These are phyloP conservation scores for Backusella psychrophila DNA, from an alignment of 192 early-diverging fungal genomes.

Conservation along the genomic window DNA sequence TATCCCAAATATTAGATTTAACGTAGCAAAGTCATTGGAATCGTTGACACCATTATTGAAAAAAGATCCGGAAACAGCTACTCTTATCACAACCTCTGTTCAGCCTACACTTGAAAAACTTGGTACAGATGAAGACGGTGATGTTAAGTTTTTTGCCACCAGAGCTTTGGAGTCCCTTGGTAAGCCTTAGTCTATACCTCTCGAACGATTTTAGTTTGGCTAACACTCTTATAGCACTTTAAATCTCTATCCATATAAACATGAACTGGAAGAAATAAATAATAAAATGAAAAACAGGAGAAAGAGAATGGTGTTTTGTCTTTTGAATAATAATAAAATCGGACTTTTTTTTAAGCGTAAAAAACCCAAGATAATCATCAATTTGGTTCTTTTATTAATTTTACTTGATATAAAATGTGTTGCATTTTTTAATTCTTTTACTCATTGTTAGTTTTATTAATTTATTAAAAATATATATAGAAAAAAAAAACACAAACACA, in stretches of 20 bases:
- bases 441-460: neutral
- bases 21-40: slow-evolving; percentile 94
- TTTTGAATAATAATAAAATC: neutral
- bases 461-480: neutral
- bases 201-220: neutral
- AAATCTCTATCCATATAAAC: neutral
- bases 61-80: slow-evolving; percentile 56
- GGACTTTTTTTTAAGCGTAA: slow-evolving; percentile 1
- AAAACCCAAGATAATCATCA: neutral
- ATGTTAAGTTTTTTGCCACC: slow-evolving; percentile 92
- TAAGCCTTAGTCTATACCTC: slow-evolving; percentile 10
- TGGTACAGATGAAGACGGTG: slow-evolving; percentile 85
- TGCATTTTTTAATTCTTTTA: neutral
- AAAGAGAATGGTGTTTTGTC: neutral
- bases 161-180: slow-evolving; percentile 57
- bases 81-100: slow-evolving; percentile 65
- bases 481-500: neutral
- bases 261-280: neutral
- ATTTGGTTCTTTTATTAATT: neutral
- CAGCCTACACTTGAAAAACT: slow-evolving; percentile 83
- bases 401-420: neutral
- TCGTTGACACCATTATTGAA: slow-evolving; percentile 78
- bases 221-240: neutral
- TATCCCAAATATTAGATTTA: slow-evolving; percentile 99
- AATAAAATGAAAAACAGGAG: neutral